A percentile compares a stretch with the other conserved stretches of the same genome.
These are phyloP conservation scores for Closterium sp. DNA, from an alignment of 139 green algal species.

Conservation along the genomic window DNA sequence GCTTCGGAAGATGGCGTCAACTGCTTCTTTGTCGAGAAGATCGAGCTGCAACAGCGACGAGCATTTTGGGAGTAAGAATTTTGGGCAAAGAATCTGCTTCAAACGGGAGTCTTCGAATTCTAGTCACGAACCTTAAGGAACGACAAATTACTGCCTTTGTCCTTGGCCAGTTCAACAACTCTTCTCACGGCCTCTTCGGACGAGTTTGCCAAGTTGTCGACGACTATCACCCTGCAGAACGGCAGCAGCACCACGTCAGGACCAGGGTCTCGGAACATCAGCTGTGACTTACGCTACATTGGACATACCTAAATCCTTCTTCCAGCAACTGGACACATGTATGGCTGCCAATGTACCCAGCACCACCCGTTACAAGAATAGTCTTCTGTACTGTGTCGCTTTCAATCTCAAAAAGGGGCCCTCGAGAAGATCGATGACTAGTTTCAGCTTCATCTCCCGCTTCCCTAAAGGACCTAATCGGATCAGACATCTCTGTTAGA, in stretches of 20 bases:
- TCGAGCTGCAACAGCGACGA: neutral
- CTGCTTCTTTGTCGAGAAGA: neutral
- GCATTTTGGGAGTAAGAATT: neutral
- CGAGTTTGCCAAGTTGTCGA: slow-evolving; percentile 24
- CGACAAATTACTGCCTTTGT: slow-evolving; percentile 16
- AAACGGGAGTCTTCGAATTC: neutral
- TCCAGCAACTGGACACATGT: slow-evolving; percentile 11
- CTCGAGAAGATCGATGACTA: neutral
- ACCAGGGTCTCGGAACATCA: neutral
- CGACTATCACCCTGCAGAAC: slow-evolving; percentile 12
- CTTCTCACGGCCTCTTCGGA: slow-evolving; percentile 23
- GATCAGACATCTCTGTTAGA: neutral
- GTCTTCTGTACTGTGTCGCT: neutral
- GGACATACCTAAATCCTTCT: neutral
- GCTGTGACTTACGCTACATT: neutral
- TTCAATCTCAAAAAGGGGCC: neutral
- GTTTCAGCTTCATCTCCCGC: neutral
- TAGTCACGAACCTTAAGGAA: slow-evolving; percentile 16
- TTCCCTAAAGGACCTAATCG: neutral
- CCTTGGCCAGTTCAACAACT: slow-evolving; percentile 17
- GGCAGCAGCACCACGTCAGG: neutral
- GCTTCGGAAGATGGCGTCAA: neutral
- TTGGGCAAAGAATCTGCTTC: neutral
- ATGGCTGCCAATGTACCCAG: slow-evolving; percentile 24
- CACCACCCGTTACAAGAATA: slow-evolving; percentile 14